Conservation (phyloP, 805 yeast species). For the Metahyphopichia silvanorum region DNA sequence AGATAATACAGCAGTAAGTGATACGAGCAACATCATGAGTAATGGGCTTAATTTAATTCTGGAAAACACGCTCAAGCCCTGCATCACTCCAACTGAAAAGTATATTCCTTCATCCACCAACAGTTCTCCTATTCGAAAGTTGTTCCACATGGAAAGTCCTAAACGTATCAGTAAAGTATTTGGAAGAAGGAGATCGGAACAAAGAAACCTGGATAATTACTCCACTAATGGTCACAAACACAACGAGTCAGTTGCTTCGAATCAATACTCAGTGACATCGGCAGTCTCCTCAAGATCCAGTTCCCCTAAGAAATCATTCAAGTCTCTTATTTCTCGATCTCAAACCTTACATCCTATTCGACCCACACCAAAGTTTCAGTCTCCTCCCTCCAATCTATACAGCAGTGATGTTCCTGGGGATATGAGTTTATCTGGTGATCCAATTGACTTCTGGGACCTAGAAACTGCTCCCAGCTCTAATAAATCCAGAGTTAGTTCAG, state of each 20-base stretch:
- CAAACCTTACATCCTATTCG: not conserved
- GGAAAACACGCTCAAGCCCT: slow-evolving; percentile 8
- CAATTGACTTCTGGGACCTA: slow-evolving; percentile 23
- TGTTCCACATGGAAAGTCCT: slow-evolving; percentile 26
- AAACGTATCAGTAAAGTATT: slow-evolving; percentile 20
- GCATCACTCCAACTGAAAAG: slow-evolving; percentile 10
- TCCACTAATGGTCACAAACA: slow-evolving; percentile 20
- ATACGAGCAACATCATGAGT: not conserved
- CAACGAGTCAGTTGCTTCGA: slow-evolving; percentile 23
- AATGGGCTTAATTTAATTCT: slow-evolving; percentile 3
- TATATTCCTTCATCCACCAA: slow-evolving; percentile 7
- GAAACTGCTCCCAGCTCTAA: slow-evolving; percentile 32
- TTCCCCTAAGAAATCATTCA: slow-evolving; percentile 29
- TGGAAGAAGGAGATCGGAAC: slow-evolving; percentile 7
- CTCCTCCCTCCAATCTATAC: not conserved
- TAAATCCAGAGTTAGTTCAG: slow-evolving; percentile 39
- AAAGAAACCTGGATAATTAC: too few species aligned
- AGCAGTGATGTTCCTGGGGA: not conserved
- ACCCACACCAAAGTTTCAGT: not conserved
- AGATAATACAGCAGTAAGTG: not conserved
- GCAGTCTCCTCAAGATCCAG: slow-evolving; percentile 26
- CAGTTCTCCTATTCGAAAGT: slow-evolving; percentile 32
- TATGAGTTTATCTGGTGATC: slow-evolving; percentile 1
- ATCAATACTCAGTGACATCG: slow-evolving; percentile 23
- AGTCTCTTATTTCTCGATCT: slow-evolving; percentile 8